Percentiles rank a stretch among this genome's conserved stretches.
These are phyloP conservation scores for Paracamarosporium sp. DNA, from an alignment of 2,329 filamentous ascomycete species.

Conservation along the genomic window DNA sequence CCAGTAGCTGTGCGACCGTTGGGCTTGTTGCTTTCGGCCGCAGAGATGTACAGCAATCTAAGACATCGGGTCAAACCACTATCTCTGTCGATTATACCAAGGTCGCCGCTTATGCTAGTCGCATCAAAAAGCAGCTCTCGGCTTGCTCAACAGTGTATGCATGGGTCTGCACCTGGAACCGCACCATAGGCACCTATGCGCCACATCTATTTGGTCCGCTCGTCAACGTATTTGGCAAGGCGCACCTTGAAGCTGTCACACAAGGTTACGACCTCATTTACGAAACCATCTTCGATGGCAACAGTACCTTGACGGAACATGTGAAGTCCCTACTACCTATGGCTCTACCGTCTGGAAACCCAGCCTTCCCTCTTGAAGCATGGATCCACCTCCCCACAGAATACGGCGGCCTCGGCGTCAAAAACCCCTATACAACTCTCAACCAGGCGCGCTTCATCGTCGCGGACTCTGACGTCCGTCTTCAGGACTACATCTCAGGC, in stretches of 20 bases:
- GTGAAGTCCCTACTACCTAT: conserved; percentile 21
- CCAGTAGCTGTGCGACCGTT: conserved; percentile 14
- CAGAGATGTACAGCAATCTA: background rate
- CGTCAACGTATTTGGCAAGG: conserved; percentile 29
- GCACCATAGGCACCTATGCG: conserved; percentile 29
- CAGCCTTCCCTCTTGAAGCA: conserved; percentile 26
- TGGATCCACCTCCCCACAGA: conserved; percentile 33
- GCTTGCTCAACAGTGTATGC: conserved; percentile 26
- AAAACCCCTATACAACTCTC: conserved; percentile 34
- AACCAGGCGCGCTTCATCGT: conserved; percentile 22
- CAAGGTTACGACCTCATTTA: conserved; percentile 29
- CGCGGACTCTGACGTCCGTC: conserved; percentile 6
- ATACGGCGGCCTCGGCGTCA: conserved; percentile 38
- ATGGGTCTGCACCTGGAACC: conserved; percentile 39
- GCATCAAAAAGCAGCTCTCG: conserved; percentile 28
- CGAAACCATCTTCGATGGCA: conserved; percentile 26
- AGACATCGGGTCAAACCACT: background rate
- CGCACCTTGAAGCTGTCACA: conserved; percentile 31
- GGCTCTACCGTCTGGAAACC: background rate
- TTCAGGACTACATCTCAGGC: conserved; percentile 19
- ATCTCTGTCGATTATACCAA: conserved; percentile 17
- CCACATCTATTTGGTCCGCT: conserved; percentile 36
- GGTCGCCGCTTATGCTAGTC: conserved; percentile 23
- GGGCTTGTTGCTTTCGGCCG: conserved; percentile 18
- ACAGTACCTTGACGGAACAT: conserved; percentile 25